A percentile compares a stretch with the other conserved stretches of the same genome.
Evolutionary conservation across 495 filamentous ascomycete genomes (phyloP).

Genomic region (Hyaloscypha bicolor): DNA sequence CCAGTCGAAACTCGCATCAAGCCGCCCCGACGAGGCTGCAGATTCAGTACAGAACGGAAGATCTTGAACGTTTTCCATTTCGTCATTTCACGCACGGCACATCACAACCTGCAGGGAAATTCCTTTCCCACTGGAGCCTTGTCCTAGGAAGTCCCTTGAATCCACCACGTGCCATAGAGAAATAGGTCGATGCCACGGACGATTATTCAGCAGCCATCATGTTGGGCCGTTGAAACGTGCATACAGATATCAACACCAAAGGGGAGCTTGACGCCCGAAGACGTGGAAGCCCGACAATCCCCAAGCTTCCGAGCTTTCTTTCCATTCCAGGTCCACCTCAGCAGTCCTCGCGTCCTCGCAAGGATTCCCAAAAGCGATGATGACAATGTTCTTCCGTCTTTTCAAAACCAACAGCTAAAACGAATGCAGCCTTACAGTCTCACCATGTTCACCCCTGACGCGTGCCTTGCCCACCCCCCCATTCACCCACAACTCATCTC

Average conservation of each 20-base stretch:
- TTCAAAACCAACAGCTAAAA: background rate
- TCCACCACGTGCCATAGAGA: background rate
- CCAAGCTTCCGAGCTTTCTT: background rate
- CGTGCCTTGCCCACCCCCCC: background rate
- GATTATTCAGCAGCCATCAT: background rate
- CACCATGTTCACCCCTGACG: background rate
- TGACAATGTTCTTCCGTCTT: background rate
- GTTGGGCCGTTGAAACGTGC: background rate
- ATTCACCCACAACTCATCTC: background rate
- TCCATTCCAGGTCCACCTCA: background rate
- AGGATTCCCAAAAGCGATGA: background rate
- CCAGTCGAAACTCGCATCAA: constrained; percentile 24
- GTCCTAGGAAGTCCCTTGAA: constrained; percentile 2
- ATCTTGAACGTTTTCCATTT: constrained; percentile 15
- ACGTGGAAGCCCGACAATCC: background rate
- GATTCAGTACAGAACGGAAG: background rate
- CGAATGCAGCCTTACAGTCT: background rate
- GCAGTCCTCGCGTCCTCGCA: background rate
- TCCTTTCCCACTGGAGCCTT: background rate
- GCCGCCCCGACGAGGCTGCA: constrained; percentile 24
- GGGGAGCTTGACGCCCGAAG: no score
- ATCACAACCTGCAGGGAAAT: background rate
- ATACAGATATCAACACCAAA: background rate
- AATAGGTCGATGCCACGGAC: background rate
- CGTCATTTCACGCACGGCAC: constrained; percentile 16